These are phyloP conservation scores for Mycena belliarum DNA, from an alignment of 768 basidiomycete genomes.

Conservation along the genomic window DNA sequence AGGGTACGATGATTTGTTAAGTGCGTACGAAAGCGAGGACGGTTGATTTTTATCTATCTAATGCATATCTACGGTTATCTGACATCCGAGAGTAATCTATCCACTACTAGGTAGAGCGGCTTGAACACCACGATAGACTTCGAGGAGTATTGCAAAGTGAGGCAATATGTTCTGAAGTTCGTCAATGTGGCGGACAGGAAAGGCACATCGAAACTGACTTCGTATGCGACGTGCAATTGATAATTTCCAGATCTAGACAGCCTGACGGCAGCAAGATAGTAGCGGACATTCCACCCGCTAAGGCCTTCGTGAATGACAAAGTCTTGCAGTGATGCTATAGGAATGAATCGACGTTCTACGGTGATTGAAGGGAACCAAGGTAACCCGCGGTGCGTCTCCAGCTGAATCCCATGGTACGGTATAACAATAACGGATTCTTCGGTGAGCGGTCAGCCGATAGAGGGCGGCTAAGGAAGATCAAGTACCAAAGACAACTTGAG, in stretches of 20 bases:
- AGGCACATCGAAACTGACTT: constrained; percentile 41
- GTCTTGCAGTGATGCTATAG: constrained; percentile 53
- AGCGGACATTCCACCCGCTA: constrained; percentile 69
- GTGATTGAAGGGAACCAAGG: constrained; percentile 36
- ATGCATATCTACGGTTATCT: constrained; percentile 2
- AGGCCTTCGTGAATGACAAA: constrained; percentile 76
- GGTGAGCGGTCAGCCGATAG: neutral
- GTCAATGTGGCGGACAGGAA: constrained; percentile 5
- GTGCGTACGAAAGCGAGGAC: constrained; percentile 82
- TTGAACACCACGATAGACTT: constrained; percentile 64
- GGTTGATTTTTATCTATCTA: constrained; percentile 19
- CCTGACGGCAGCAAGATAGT: constrained; percentile 59
- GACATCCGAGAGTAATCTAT: constrained; percentile 6
- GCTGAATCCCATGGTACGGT: constrained; percentile 69
- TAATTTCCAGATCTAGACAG: constrained; percentile 29
- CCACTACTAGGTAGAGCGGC: constrained; percentile 28
- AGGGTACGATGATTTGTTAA: constrained; percentile 74
- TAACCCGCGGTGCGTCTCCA: constrained; percentile 69
- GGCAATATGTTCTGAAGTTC: constrained; percentile 62
- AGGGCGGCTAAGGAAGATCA: neutral
- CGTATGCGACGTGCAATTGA: constrained; percentile 56
- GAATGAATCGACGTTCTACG: constrained; percentile 58
- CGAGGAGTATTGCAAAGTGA: constrained; percentile 56
- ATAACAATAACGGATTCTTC: constrained; percentile 74
- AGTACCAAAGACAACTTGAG: constrained; percentile 51